These are phyloP conservation scores for Henckelia pumila DNA, from an alignment of 257 asterid genomes.

Conservation along the genomic window DNA sequence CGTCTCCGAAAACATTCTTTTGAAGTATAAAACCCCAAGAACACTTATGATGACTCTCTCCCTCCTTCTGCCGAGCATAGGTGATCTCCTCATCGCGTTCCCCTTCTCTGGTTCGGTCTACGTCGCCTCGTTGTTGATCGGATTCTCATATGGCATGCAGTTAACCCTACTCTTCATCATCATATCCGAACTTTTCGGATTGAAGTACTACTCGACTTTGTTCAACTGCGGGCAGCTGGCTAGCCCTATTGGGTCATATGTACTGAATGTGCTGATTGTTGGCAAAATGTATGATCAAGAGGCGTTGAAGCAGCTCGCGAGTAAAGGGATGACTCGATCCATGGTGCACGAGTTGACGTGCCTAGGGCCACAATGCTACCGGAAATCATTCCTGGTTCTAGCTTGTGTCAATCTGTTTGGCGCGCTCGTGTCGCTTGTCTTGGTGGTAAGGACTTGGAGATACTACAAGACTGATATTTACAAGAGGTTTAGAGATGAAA, in stretches of 20 bases:
- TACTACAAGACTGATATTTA: constrained; percentile 37
- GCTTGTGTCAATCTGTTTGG: constrained; percentile 33
- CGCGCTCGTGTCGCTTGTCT: constrained; percentile 29
- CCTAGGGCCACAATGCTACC: constrained; percentile 31
- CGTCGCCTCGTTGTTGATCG: constrained; percentile 30
- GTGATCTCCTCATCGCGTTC: constrained; percentile 29
- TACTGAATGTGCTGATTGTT: constrained; percentile 30
- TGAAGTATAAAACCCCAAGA: constrained; percentile 32
- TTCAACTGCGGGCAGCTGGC: constrained; percentile 40
- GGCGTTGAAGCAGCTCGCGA: constrained; percentile 31
- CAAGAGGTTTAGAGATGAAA: constrained; percentile 34
- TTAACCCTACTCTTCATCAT: constrained; percentile 33
- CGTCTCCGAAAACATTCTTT: constrained; percentile 25
- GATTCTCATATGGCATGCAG: constrained; percentile 33
- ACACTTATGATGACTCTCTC: constrained; percentile 36
- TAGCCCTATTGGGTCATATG: constrained; percentile 38
- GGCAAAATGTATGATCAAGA: constrained; percentile 36
- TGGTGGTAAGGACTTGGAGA: constrained; percentile 31
- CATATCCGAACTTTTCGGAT: constrained; percentile 36
- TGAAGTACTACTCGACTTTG: constrained; percentile 37
- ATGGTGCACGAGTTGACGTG: constrained; percentile 30
- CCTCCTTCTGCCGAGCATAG: constrained; percentile 28
- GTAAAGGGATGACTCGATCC: constrained; percentile 24
- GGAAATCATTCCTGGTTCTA: constrained; percentile 26
- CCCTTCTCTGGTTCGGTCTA: constrained; percentile 34